Evolutionary conservation across 108 stramenopile genomes (phyloP).

Genomic region (Pseudonitzschia delicatissima): DNA sequence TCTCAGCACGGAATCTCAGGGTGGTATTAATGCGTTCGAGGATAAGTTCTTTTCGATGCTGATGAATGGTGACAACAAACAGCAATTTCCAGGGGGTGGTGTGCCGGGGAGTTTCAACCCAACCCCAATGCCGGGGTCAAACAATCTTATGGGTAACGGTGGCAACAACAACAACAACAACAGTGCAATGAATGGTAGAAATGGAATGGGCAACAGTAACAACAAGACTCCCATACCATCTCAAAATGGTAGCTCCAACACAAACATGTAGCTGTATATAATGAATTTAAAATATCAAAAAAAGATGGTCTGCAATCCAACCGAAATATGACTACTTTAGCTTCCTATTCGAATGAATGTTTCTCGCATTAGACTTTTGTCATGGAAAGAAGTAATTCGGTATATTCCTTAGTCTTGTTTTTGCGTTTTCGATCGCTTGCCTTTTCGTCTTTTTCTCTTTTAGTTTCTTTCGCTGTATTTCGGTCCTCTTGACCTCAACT

Average conservation of each 20-base stretch:
- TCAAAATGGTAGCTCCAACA: neutral
- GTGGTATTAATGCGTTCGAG: slow-evolving; percentile 66
- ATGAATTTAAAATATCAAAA: neutral
- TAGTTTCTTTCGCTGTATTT: slow-evolving; percentile 51
- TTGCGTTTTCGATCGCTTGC: slow-evolving; percentile 5
- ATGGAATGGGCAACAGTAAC: neutral
- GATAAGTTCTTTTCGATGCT: slow-evolving; percentile 76
- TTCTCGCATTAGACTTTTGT: too few species aligned
- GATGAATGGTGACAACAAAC: slow-evolving; percentile 48
- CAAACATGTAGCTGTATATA: too few species aligned
- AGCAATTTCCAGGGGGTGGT: neutral
- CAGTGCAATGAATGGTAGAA: slow-evolving; percentile 3
- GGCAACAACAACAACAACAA: neutral
- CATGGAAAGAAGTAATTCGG: neutral
- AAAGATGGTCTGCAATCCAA: neutral
- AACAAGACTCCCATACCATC: neutral
- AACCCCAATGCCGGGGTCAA: slow-evolving; percentile 1
- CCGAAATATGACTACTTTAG: neutral
- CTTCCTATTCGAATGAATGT: neutral
- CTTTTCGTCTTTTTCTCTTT: slow-evolving; percentile 15
- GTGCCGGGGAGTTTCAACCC: neutral
- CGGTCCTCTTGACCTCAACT: slow-evolving; percentile 61
- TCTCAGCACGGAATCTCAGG: slow-evolving; percentile 44
- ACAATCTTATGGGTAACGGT: neutral
- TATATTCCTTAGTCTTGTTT: slow-evolving; percentile 7